Base-by-base conservation (phyloP, 106 monocot genomes). In the Dendrobium nobile region DNA sequence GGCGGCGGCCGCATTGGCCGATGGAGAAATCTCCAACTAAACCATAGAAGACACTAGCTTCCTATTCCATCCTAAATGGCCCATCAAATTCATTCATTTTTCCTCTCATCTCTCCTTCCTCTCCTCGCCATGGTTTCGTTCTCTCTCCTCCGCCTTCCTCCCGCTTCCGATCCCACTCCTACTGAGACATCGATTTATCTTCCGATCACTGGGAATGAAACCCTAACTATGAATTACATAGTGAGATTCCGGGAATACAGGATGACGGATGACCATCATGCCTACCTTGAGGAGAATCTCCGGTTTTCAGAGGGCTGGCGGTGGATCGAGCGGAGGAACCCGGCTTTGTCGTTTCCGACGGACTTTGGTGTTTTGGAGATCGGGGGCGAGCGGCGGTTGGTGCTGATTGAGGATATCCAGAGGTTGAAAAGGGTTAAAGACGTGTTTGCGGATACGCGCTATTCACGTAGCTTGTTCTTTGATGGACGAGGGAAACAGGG, bases 361-460 rank as follows among this genome's bases (percentile, higher is more conserved):
- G 99, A 99, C 79, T 99, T 99, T 56, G 99, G 87, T 47, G 87
- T 95, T 33, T 31, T 99, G 77, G 87, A 86, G 83, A 82, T 99
- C 59, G 78, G 79, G n/a, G 93, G 87, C 7, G 55, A 40, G 67
- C 2, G 77, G 44, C 75, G 82, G 70, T 37, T 18, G 74, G 77
- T 22, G 28, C 42, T 95, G 78, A 82, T 93, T 9, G 86, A 27
- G 47, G 80, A 80, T 77, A 72, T 99, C 74, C 73, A 73, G 86
- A 75, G 80, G 87, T 51, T 99, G 72, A 88, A 77, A 54, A 40
- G 84, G 80, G 93, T 99, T 76, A 91, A 87, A 83, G 95, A 95
- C 56, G 99, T 99, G 45, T 54, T 75, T 15, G 79, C 80, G 3
- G 95, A 99, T 79, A 80, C 86, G 16, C 91, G 86, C 73, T 90